phyloP scores from a whole-genome alignment of 2,329 filamentous ascomycete genomes.

The Penicillium sp. region DNA sequence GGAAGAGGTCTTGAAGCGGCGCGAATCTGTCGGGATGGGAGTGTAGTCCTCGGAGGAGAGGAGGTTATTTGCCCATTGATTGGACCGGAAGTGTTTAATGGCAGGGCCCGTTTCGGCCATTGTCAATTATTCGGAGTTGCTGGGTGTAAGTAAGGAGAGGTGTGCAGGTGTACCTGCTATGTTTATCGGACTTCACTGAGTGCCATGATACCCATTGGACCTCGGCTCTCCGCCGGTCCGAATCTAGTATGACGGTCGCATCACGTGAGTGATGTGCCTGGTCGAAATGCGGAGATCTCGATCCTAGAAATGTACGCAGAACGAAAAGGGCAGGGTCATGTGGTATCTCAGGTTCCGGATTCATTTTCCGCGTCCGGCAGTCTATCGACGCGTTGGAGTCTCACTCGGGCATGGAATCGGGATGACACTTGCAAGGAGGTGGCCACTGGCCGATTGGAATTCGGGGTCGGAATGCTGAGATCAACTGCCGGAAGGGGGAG shows the following conservation, averaged over 20 bases:
- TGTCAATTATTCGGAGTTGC: background rate
- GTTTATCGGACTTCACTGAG: background rate
- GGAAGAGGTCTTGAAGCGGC: constrained; percentile 37
- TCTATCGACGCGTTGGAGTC: background rate
- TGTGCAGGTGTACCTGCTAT: constrained; percentile 4
- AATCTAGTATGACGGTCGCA: constrained; percentile 3
- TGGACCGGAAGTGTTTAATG: constrained; percentile 26
- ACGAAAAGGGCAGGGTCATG: background rate
- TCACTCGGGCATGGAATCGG: constrained; percentile 13
- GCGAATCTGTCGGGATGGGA: constrained; percentile 40
- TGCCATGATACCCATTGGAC: background rate
- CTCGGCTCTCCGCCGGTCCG: constrained; percentile 9
- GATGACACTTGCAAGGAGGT: constrained; percentile 19
- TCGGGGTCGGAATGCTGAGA: constrained; percentile 14
- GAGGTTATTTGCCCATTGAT: constrained; percentile 32
- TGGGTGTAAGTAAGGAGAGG: background rate
- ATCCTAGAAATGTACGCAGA: background rate
- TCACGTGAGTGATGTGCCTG: background rate
- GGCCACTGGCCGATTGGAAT: constrained; percentile 13
- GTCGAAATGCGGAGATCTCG: background rate
- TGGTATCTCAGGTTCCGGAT: constrained; percentile 4
- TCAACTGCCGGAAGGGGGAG: background rate
- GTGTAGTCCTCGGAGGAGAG: constrained; percentile 37
- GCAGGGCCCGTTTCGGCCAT: constrained; percentile 18
- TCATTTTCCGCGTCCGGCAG: background rate